Evolutionary conservation across 2,329 filamentous ascomycete genomes (phyloP), one percentile per base, ranked within the genome.

Genomic region (Ilyonectria robusta): DNA sequence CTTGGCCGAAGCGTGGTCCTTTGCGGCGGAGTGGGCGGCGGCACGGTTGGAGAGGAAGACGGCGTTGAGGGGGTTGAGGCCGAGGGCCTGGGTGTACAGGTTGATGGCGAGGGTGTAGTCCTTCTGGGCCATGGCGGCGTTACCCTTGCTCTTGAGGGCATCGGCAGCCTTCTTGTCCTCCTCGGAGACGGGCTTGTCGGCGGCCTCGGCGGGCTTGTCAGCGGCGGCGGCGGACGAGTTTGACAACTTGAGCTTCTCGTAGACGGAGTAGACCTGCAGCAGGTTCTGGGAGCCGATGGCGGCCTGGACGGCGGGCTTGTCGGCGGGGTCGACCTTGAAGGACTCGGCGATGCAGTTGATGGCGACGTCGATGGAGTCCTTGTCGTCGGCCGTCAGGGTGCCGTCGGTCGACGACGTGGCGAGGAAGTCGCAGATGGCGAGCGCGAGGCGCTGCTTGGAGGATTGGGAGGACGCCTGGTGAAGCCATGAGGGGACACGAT

Each of bases 1-100:
- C 75, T 90, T 91, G 13, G 96, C 96, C 69, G 93, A 91, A 69
- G 92, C 90, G 84, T 98, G 95, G 82, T 97, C 91, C 75, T 91
- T 89, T 69, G 90, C 90, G 23, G 94, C 95, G 31, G 92, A 94
- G 87, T 97, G 93, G 6, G 96, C 96, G 53, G 96, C 96, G 11
- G 96, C 96, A 73, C 96, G 94, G 89, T 99, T 99, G 70, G 94
- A 97, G 46, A 99, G 92, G 87, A 96, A 99, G 82, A 99, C 96
- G 44, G 95, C 93, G 84, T 99, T 98, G 72, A 89, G 86, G 2
- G 96, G 94, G 73, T 93, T 84, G 59, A 98, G 86, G 62, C 89
- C 87, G 29, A 99, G 90, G 4, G 96, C 96, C 81, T 95, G 88
- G 29, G 93, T 94, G 87, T 99, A 99, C 73, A 93, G 86, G 75